Evolutionary conservation across 345 rosid species (phyloP), one percentile per base, ranked within the genome.

Genomic region (Aquilaria malaccensis): DNA sequence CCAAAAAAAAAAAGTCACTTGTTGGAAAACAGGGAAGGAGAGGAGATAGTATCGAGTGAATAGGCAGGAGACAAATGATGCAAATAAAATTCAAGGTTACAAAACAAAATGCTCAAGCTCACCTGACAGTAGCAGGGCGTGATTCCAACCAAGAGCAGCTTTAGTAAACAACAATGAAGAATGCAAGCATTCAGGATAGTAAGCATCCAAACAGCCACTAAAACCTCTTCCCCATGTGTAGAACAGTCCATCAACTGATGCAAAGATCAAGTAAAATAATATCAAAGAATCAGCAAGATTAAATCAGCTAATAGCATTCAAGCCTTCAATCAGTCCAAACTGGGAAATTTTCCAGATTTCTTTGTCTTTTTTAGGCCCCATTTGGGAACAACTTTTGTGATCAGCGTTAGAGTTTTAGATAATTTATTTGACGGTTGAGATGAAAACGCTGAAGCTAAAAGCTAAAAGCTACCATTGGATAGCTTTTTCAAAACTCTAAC

Each of bases 151-250:
- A 69, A 86, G 72, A 50, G 78, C 88, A 60, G 72, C 81, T 49
- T 79, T 66, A 51, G 48, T 61, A 71, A 88, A 80, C 41, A 14
- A 48, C 15, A 61, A 45, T 9, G 80, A 58, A 30, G 85, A 72
- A 53, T 74, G 63, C 33, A 82, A 73, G 68, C 60, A 55, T 61
- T 61, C 73, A 62, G 97, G 96, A 64, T 56, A 59, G 53, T 59
- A 70, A 73, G 63, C 64, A 79, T 84, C 90, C 1, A 77, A 58
- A 55, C 70, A 30, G 54, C 84, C 72, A 33, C 70, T 61, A 66
- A 87, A 84, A 60, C 96, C 90, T 83, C 87, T 86, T 72, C 97
- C 96, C 99, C 97, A 87, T 59, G 70, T 72, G 78, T 77, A 88
- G 29, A 84, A 63, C 68, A 64, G 68, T 52, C 96, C 84, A 58